These are phyloP conservation scores for Inga laurina DNA, from an alignment of 306 rosid species.

Conservation along the genomic window DNA sequence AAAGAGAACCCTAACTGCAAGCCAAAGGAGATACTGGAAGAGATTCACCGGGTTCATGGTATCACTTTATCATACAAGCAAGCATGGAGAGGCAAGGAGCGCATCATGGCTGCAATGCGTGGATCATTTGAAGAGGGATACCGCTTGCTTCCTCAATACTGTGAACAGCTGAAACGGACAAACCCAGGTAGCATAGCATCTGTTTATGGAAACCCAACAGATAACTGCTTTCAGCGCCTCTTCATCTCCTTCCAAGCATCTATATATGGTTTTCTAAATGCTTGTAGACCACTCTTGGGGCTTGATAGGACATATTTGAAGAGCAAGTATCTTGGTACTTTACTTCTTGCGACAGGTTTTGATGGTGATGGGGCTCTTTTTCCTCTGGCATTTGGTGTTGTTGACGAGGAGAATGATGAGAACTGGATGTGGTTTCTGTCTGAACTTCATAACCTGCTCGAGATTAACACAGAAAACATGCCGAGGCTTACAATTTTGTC, in stretches of 20 bases:
- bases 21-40: conserved; percentile 92
- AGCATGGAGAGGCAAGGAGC: conserved; percentile 96
- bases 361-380: conserved; percentile 86
- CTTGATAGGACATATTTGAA: conserved; percentile 77
- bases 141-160: conserved; percentile 82
- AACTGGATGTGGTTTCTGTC: conserved; percentile 94
- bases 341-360: conserved; percentile 78
- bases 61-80: conserved; percentile 87
- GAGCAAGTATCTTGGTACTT: conserved; percentile 82
- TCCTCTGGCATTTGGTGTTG: conserved; percentile 88
- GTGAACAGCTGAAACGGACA: conserved; percentile 81
- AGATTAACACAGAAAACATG: conserved; percentile 85
- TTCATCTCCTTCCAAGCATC: conserved; percentile 87
- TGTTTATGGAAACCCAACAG: conserved; percentile 67
- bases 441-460: conserved; percentile 79
- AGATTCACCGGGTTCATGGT: conserved; percentile 86
- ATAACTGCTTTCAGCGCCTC: conserved; percentile 79
- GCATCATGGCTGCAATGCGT: conserved; percentile 93
- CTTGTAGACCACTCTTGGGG: conserved; percentile 84
- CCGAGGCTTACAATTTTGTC: conserved; percentile 89
- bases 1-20: conserved; percentile 82
- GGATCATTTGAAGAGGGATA: conserved; percentile 93
- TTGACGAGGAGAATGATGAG: conserved; percentile 85
- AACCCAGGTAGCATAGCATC: conserved; percentile 83
- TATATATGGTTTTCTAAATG: conserved; percentile 80